Evolutionary conservation across 768 basidiomycete genomes (phyloP).

Genomic region (Xanthoconium stramineum): DNA sequence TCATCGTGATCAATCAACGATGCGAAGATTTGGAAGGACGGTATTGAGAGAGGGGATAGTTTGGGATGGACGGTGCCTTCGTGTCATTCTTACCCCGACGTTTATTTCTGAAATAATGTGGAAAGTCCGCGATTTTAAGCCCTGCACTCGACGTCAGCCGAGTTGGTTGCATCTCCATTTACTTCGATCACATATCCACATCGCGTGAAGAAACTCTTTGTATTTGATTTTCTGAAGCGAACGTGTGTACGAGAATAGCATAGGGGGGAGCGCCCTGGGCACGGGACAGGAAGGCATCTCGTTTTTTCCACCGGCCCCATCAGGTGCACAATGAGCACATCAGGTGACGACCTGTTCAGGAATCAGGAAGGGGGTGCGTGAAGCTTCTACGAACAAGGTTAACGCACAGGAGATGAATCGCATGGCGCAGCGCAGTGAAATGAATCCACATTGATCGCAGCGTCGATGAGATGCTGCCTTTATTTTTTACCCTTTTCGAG

Average conservation of each 20-base stretch:
- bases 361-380: too few relatives aligned
- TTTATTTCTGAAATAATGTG: slow-evolving; percentile 1
- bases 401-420: neutral
- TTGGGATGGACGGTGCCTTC: neutral
- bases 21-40: slow-evolving; percentile 4
- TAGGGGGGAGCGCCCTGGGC: neutral
- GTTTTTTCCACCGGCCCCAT: neutral
- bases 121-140: too few relatives aligned
- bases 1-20: neutral
- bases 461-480: neutral
- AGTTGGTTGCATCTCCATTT: neutral
- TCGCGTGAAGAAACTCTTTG: slow-evolving; percentile 13
- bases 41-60: neutral
- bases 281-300: neutral
- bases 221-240: slow-evolving; percentile 21
- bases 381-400: slow-evolving; percentile 8
- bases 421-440: neutral
- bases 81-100: neutral
- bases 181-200: neutral
- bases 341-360: neutral
- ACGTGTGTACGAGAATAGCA: neutral
- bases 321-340: neutral
- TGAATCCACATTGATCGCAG: neutral
- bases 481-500: neutral
- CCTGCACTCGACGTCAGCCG: too few relatives aligned